phyloP scores from a whole-genome alignment of 305 asterid species.

The Withania somnifera region DNA sequence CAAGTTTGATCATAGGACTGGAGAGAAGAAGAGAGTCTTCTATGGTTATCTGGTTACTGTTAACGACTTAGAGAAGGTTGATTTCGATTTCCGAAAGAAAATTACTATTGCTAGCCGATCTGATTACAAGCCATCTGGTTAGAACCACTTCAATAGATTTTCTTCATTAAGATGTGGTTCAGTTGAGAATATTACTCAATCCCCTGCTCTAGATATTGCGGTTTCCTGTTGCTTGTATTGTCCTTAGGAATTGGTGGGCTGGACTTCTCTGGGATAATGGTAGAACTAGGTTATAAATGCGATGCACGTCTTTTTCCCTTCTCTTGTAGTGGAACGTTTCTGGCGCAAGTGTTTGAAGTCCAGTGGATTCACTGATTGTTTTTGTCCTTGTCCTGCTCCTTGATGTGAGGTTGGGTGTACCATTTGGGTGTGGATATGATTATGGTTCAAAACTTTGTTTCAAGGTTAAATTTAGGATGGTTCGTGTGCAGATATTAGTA shows the following conservation, averaged over 20 bases:
- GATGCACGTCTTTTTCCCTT: background rate
- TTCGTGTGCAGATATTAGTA: background rate
- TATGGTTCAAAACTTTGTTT: background rate
- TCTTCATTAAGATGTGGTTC: background rate
- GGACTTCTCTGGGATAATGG: background rate
- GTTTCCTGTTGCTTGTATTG: background rate
- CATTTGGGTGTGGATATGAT: background rate
- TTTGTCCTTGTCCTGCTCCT: background rate
- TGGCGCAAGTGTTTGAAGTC: background rate
- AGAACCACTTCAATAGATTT: conserved; percentile 1
- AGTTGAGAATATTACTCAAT: background rate
- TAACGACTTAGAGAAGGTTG: conserved; percentile 64
- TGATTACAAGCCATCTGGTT: conserved; percentile 31
- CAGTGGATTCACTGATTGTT: background rate
- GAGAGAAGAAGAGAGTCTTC: conserved; percentile 55
- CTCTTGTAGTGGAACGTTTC: background rate
- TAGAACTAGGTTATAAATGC: background rate
- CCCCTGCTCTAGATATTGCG: background rate
- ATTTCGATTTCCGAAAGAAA: conserved; percentile 69
- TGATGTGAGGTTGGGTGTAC: background rate
- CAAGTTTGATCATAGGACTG: conserved; percentile 44
- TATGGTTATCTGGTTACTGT: conserved; percentile 84
- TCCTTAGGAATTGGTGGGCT: background rate
- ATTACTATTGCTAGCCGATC: conserved; percentile 47
- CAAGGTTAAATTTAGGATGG: background rate